phyloP scores from a whole-genome alignment of 2,329 filamentous ascomycete species.

The Fusarium lyarnte region DNA sequence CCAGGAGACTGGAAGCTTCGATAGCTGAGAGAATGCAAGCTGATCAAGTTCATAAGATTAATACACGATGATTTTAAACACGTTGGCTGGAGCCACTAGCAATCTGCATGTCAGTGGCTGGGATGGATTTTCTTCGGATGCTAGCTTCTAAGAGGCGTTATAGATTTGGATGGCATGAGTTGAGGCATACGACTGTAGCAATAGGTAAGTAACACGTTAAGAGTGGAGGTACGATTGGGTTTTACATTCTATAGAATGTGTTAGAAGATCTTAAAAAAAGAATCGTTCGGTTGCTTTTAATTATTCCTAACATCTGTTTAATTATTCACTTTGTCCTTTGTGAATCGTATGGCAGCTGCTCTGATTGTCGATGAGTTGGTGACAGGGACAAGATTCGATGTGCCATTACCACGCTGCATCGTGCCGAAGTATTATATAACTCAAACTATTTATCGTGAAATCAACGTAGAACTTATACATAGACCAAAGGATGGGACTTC shows the following conservation, averaged over 20 bases:
- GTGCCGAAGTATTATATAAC: fast-evolving
- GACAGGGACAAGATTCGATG: no score
- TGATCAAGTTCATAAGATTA: no score
- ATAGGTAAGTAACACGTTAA: neutral
- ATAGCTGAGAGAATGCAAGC: no score
- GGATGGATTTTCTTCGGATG: fast-evolving
- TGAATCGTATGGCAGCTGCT: neutral
- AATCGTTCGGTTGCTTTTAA: fast-evolving
- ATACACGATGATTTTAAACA: no score
- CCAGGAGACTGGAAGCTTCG: no score
- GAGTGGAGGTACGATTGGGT: neutral
- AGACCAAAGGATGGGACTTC: neutral
- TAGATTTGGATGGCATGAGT: neutral
- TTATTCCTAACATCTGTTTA: fast-evolving
- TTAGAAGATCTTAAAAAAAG: no score
- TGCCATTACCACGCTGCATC: no score
- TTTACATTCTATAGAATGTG: neutral
- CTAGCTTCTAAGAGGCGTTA: neutral
- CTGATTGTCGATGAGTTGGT: neutral
- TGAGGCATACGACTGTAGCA: neutral
- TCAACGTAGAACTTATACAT: fast-evolving
- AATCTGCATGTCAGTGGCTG: fast-evolving
- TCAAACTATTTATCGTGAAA: neutral
- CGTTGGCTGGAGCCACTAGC: no score
- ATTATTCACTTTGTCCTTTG: neutral